Percentiles rank a stretch among this genome's conserved stretches.
These are phyloP conservation scores for Fusarium hainanense DNA, from an alignment of 2,329 filamentous ascomycete species.

Conservation along the genomic window DNA sequence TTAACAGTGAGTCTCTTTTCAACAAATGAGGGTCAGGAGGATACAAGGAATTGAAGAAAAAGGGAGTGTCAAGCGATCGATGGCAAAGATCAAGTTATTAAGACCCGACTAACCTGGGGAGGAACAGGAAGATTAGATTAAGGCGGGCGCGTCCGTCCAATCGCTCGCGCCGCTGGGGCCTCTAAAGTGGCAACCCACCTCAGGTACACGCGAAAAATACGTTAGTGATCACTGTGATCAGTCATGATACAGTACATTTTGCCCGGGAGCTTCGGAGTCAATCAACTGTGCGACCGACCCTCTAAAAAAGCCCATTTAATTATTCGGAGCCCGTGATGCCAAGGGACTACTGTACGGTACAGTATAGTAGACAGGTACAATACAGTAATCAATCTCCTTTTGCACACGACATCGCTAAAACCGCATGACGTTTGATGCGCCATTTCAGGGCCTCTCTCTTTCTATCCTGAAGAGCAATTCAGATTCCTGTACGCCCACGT, in stretches of 20 bases:
- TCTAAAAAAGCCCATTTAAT: constrained; percentile 6
- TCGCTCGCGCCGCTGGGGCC: constrained; percentile 30
- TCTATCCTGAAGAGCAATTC: constrained; percentile 6
- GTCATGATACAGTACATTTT: constrained; percentile 23
- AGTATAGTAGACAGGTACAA: background rate
- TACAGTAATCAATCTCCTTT: constrained; percentile 19
- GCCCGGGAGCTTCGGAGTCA: constrained; percentile 35
- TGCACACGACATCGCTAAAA: background rate
- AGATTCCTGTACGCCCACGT: constrained; percentile 12
- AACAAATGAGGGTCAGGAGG: constrained; percentile 34
- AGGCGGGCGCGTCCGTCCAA: constrained; percentile 34
- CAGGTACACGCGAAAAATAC: constrained; percentile 27
- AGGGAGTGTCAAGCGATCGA: constrained; percentile 34
- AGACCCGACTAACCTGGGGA: constrained; percentile 21
- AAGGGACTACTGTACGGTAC: background rate
- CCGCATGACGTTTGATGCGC: background rate
- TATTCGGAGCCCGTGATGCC: constrained; percentile 3
- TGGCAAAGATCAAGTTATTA: constrained; percentile 40
- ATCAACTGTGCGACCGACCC: constrained; percentile 25
- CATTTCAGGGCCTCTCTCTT: constrained; percentile 7
- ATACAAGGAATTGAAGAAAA: constrained; percentile 30
- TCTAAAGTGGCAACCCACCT: constrained; percentile 30
- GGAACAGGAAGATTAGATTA: constrained; percentile 37
- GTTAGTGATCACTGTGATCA: background rate
- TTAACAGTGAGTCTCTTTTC: constrained; percentile 1